Conservation (phyloP, 2,329 filamentous ascomycete species). For the Sordariomycetes sp. region DNA sequence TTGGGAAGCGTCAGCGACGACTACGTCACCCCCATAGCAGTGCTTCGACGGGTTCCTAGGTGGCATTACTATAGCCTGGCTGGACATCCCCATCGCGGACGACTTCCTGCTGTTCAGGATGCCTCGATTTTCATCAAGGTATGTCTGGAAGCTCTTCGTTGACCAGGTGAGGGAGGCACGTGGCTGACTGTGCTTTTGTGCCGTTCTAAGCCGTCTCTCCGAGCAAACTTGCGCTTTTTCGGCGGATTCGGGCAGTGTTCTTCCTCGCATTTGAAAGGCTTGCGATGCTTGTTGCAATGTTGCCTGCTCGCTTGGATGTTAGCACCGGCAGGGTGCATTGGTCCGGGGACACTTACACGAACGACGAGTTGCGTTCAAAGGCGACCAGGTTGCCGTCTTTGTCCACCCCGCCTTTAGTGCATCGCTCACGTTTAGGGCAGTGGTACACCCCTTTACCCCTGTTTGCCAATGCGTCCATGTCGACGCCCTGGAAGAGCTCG, state of each 20-base stretch:
- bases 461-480: constrained; percentile 28
- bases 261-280: constrained; percentile 28
- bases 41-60: too few relatives aligned
- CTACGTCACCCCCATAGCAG: too few relatives aligned
- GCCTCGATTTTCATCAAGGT: too few relatives aligned
- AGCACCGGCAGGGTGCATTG: background rate
- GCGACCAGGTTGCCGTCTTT: constrained; percentile 25
- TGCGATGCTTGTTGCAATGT: constrained; percentile 32
- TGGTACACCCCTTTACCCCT: constrained; percentile 28
- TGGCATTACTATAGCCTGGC: too few relatives aligned
- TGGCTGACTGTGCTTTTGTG: constrained; percentile 16
- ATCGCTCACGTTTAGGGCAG: constrained; percentile 23
- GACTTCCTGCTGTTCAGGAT: too few relatives aligned
- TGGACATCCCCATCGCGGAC: too few relatives aligned
- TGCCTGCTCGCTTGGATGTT: constrained; percentile 20
- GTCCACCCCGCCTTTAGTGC: constrained; percentile 30
- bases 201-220: constrained; percentile 30
- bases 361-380: constrained; percentile 32
- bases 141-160: too few relatives aligned
- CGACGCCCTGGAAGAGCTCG: constrained; percentile 22
- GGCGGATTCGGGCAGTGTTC: constrained; percentile 29
- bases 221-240: constrained; percentile 30
- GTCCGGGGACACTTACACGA: constrained; percentile 17
- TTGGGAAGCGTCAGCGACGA: too few relatives aligned
- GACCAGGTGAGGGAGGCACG: too few relatives aligned